Conservation (phyloP, 116 monocot species). For the Dioscorea cayenensis region DNA sequence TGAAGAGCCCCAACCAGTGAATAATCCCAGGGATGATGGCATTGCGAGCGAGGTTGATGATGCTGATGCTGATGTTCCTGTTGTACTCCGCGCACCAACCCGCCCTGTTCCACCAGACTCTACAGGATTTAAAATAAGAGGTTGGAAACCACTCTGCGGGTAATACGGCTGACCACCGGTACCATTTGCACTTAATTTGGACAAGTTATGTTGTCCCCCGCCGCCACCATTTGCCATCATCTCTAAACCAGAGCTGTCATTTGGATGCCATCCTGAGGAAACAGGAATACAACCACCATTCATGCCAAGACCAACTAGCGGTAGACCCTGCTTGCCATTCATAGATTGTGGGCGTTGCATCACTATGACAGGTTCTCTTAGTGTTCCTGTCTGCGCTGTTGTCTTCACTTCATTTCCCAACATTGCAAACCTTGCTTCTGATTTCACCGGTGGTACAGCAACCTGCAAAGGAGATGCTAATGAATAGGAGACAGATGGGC, state of each 20-base stretch:
- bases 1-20: constrained; percentile 37
- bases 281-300: constrained; percentile 21
- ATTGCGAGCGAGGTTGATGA: constrained; percentile 30
- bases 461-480: constrained; percentile 21
- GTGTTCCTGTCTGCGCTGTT: constrained; percentile 8
- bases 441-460: constrained; percentile 11
- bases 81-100: constrained; percentile 14
- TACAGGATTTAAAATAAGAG: constrained; percentile 2
- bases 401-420: constrained; percentile 21
- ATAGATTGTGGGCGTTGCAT: constrained; percentile 63
- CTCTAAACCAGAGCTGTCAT: constrained; percentile 18
- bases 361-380: constrained; percentile 42
- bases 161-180: background rate
- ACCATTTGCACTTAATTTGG: constrained; percentile 5
- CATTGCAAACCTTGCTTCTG: constrained; percentile 17
- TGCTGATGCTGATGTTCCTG: background rate
- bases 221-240: constrained; percentile 16
- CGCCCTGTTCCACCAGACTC: constrained; percentile 19
- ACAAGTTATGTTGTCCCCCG: constrained; percentile 6
- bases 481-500: constrained; percentile 15
- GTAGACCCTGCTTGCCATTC: constrained; percentile 14
- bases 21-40: constrained; percentile 59
- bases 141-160: constrained; percentile 21
- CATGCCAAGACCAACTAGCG: constrained; percentile 7
- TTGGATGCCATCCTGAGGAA: constrained; percentile 42